Evolutionary conservation across 192 early-diverging fungal species (phyloP).

Genomic region (Coemansia sp.): DNA sequence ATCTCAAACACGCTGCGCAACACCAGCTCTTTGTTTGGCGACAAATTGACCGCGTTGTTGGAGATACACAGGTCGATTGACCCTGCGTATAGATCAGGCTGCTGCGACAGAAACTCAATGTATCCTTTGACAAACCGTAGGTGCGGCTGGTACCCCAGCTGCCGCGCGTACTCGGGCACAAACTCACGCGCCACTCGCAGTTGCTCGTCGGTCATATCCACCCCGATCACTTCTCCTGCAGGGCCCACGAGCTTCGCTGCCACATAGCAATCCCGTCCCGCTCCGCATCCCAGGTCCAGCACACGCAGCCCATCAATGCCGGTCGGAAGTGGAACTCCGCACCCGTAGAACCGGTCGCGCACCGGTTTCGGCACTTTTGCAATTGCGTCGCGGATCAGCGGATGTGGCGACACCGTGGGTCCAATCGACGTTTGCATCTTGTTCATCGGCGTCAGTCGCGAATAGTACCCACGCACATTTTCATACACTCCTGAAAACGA

Average conservation of each 20-base stretch:
- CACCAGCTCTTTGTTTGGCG: constrained; percentile 51
- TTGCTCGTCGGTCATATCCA: constrained; percentile 58
- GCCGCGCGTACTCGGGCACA: constrained; percentile 21
- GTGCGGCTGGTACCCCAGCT: constrained; percentile 47
- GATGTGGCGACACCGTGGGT: constrained; percentile 30
- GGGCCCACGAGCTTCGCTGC: constrained; percentile 49
- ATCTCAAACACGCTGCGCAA: constrained; percentile 42
- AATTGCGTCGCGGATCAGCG: constrained; percentile 36
- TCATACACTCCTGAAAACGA: constrained; percentile 48
- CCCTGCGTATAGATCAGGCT: constrained; percentile 20
- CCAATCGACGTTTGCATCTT: constrained; percentile 47
- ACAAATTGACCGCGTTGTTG: constrained; percentile 55
- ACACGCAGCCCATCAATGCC: constrained; percentile 48
- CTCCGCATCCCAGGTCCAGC: constrained; percentile 52
- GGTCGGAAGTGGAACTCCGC: constrained; percentile 44
- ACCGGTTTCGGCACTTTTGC: constrained; percentile 36
- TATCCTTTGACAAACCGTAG: constrained; percentile 48
- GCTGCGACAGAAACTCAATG: constrained; percentile 45
- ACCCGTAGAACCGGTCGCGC: constrained; percentile 46
- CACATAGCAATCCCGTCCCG: constrained; percentile 54
- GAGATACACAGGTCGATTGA: constrained; percentile 54
- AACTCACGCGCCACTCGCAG: constrained; percentile 35
- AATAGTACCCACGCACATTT: constrained; percentile 54
- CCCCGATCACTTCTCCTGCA: constrained; percentile 42
- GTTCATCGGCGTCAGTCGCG: constrained; percentile 46